Base-by-base conservation (phyloP, 176 grass and related monocot species). In the bread wheat (Triticum aestivum) region DNA sequence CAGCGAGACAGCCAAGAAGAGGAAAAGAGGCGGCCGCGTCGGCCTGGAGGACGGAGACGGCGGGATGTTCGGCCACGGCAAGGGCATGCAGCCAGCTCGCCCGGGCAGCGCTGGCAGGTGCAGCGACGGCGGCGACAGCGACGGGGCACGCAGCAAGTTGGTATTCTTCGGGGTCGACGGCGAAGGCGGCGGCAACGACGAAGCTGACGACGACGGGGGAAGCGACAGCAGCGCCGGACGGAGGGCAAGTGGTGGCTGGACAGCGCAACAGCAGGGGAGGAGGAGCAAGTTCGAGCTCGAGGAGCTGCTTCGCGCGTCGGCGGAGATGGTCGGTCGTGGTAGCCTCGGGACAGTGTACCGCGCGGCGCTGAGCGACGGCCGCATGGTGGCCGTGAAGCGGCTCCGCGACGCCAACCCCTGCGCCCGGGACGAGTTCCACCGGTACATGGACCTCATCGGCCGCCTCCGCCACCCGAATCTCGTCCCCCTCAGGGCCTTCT, bases 381-480 rank as follows among this genome's bases (percentile, higher is more conserved):
- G 87, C 27, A 93, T 95, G 89, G 93, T 98, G 20, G 93, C 93
- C 42, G 95, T 98, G 41, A 91, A 95, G 83, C 87, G 95, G 14
- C 83, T 98, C 6, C 88, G 89, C 5, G 93, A 95, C 63, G 80
- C 92, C 82, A 94, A 94, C 84, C 91, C 93, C 20, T 91, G 91
- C 81, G 80, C 89, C 42, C 85, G 92, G 42, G 81, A 91, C n/a
- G 94, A 96, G 61, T 96, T 96, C 80, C 88, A 93, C 77, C 87
- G 82, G 4, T 93, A 95, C 89, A 98, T 93, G 95, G 95, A 98
- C 66, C 93, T 98, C 77, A 95, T 98, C 73, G 93, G 93, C 34
- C 91, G 93, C 1, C 79, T 95, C 33, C 88, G 87, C 56, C 95
- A 95, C 89, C 93, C 85, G 5, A 88, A 98, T 45, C 86, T 98